A percentile compares a stretch with the other conserved stretches of the same genome.
phyloP scores from a whole-genome alignment of 2,329 filamentous ascomycete species.

The Cladophialophora immunda region DNA sequence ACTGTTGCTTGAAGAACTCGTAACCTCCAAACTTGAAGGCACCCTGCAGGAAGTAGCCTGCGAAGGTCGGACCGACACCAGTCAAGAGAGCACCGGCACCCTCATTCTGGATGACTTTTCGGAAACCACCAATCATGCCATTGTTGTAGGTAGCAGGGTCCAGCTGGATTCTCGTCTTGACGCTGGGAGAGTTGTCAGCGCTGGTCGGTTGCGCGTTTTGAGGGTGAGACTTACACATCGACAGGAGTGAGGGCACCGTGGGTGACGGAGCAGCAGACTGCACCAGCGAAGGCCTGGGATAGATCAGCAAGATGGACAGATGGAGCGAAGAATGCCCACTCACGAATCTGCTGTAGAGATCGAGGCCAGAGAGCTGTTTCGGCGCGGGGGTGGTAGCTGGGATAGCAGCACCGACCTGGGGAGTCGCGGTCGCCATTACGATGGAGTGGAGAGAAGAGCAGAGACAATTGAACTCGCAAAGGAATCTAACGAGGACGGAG shows the following conservation, averaged over 20 bases:
- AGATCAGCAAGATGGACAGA: constrained; percentile 9
- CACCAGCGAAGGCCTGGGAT: constrained; percentile 81
- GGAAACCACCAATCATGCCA: constrained; percentile 85
- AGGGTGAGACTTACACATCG: constrained; percentile 84
- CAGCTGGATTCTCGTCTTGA: constrained; percentile 96
- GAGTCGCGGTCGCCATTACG: constrained; percentile 54
- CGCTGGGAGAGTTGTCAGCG: constrained; percentile 62
- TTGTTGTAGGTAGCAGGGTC: constrained; percentile 89
- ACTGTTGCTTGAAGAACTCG: constrained; percentile 95
- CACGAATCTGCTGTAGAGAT: constrained; percentile 74
- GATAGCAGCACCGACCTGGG: constrained; percentile 64
- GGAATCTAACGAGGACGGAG: constrained; percentile 13
- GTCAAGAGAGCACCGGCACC: constrained; percentile 87
- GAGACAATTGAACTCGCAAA: constrained; percentile 19
- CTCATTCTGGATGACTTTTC: constrained; percentile 83
- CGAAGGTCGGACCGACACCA: constrained; percentile 83
- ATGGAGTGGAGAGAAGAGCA: constrained; percentile 37
- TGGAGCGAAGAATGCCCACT: constrained; percentile 11
- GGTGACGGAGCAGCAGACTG: constrained; percentile 97
- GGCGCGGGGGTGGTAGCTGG: constrained; percentile 56
- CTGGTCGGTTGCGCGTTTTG: constrained; percentile 43
- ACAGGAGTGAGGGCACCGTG: constrained; percentile 97
- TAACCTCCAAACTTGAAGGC: constrained; percentile 95
- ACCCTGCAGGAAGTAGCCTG: constrained; percentile 93
- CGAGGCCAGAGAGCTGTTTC: constrained; percentile 68